phyloP scores from a whole-genome alignment of 805 yeast genomes.

The Candida ovalis region DNA sequence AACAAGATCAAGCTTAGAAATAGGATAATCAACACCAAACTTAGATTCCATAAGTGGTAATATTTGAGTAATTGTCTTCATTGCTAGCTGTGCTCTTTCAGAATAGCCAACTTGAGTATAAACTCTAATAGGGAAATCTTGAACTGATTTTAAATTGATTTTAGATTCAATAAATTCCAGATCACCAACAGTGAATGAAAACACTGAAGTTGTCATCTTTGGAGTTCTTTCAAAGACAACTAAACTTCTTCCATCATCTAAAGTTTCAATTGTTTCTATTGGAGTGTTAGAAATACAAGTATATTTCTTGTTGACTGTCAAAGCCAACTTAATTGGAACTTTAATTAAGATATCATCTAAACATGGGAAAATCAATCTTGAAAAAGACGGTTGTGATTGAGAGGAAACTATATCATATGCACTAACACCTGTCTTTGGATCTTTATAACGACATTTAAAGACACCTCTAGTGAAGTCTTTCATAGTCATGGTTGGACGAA shows the following conservation, averaged over 20 bases:
- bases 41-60: constrained; percentile 46
- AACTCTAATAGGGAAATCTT: constrained; percentile 44
- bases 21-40: constrained; percentile 48
- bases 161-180: constrained; percentile 46
- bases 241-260: constrained; percentile 23
- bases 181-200: constrained; percentile 69
- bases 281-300: constrained; percentile 50
- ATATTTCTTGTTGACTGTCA: constrained; percentile 43
- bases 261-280: constrained; percentile 23
- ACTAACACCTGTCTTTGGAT: constrained; percentile 44
- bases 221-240: constrained; percentile 52
- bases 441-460: constrained; percentile 62
- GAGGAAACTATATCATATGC: constrained; percentile 58
- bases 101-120: constrained; percentile 54
- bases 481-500: constrained; percentile 47
- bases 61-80: constrained; percentile 42
- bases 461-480: constrained; percentile 60
- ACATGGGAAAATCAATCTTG: constrained; percentile 63
- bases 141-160: constrained; percentile 23
- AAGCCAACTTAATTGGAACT: constrained; percentile 44
- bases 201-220: constrained; percentile 56
- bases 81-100: constrained; percentile 44
- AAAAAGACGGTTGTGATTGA: constrained; percentile 67
- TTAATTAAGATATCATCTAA: constrained; percentile 61
- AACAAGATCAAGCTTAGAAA: constrained; percentile 61